Base-by-base conservation (phyloP, 192 early-diverging fungal genomes). In the Anaeromyces robustus region DNA sequence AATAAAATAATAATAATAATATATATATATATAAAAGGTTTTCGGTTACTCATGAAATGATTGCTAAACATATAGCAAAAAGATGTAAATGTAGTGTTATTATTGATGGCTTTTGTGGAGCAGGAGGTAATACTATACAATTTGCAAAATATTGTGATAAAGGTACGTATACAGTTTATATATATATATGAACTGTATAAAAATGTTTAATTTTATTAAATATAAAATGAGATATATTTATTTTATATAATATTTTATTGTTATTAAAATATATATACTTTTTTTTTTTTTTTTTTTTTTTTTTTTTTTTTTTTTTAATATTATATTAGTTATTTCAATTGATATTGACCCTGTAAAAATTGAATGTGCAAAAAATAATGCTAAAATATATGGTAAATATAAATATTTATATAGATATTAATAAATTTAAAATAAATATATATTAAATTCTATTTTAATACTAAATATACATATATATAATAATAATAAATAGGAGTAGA, bases 71-170 rank as follows among this genome's bases (percentile, higher is more conserved):
- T 82, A 92, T 94, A 22, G 96, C 90, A 14, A 79, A 90, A 39
- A 86, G 96, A 17, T 92, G 93, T 80, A 79, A 85, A 16, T 86
- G 87, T 41, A 86, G 89, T 52, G 83, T 89, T 2, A 88, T 99
- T 19, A 88, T 99, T 41, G 97, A 99, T 80, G 96, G 93, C 0
- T 98, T 97, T 82, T 97, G 95, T 83, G 97, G 97, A 0, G 95
- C 95, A 18, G 97, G 97, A 22, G 97, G 97, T 7, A 99, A 99
- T 83, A 83, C 95, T 26, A 99, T 99, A 83, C 96, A 98, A 86
- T 98, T 99, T 89, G 96, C 97, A 5, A 86, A 90, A 80, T 91
- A 89, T 16, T 96, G 97, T 82, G 87, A 94, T 82, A 87, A 88
- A 87, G 91, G 89, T 91, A 81, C n/a, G n/a, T n/a, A n/a, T n/a